phyloP scores from a whole-genome alignment of 2,329 filamentous ascomycete genomes.

The Pseudogymnoascus sp. region DNA sequence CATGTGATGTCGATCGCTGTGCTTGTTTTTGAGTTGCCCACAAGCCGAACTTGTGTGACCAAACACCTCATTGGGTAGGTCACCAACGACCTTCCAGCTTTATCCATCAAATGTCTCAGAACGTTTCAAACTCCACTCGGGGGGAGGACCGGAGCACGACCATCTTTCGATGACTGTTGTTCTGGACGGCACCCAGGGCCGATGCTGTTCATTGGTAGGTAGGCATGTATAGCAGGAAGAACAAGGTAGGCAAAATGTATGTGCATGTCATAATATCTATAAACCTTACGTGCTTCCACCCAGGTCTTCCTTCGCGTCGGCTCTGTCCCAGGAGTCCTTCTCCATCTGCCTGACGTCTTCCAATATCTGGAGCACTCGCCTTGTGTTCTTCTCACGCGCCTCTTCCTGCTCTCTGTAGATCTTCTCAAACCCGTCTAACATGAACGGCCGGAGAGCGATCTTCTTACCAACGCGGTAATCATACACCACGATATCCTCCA shows the following conservation, averaged over 20 bases:
- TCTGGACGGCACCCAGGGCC: neutral
- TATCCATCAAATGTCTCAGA: neutral
- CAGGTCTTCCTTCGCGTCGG: conserved; percentile 63
- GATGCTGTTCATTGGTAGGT: neutral
- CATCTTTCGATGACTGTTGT: neutral
- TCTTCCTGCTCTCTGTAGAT: conserved; percentile 56
- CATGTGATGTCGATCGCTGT: conserved; percentile 6
- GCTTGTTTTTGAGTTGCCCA: conserved; percentile 1
- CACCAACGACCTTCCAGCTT: neutral
- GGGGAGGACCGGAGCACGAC: neutral
- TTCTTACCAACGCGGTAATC: conserved; percentile 58
- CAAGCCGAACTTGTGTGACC: neutral
- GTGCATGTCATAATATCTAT: neutral
- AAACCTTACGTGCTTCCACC: conserved; percentile 29
- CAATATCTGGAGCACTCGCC: conserved; percentile 48
- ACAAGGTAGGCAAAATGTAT: neutral
- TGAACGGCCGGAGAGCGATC: conserved; percentile 49
- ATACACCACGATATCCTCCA: conserved; percentile 74
- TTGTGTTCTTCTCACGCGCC: conserved; percentile 44
- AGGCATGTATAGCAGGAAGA: neutral
- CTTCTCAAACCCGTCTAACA: conserved; percentile 50
- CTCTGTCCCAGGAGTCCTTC: conserved; percentile 63
- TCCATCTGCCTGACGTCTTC: conserved; percentile 56
- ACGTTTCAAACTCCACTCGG: neutral
- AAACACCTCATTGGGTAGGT: neutral